Evolutionary conservation across 441 rosid species (phyloP).

Genomic region (Capsella rubella): DNA sequence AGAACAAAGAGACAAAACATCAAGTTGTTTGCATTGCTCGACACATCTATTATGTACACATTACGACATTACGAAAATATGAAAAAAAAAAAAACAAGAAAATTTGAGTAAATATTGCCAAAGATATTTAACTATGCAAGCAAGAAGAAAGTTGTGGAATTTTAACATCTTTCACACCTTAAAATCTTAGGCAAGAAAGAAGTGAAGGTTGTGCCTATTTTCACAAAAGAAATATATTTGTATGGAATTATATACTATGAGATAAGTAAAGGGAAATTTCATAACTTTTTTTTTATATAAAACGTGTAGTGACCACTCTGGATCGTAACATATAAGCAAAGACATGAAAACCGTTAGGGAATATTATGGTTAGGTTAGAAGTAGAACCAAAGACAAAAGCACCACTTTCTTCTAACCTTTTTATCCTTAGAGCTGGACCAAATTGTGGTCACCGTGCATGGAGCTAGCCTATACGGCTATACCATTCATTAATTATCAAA

Average conservation of each 20-base stretch:
- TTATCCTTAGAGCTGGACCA: slow-evolving; percentile 32
- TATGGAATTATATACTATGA: not conserved
- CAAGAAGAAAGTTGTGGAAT: no score
- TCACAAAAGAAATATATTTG: not conserved
- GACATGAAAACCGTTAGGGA: slow-evolving; percentile 33
- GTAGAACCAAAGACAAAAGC: slow-evolving; percentile 46
- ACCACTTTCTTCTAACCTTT: slow-evolving; percentile 32
- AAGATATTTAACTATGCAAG: no score
- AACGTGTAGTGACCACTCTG: slow-evolving; percentile 25
- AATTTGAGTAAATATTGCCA: no score
- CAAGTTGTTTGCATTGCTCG: slow-evolving; percentile 39
- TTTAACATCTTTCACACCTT: not conserved
- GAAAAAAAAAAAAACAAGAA: no score
- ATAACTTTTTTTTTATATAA: not conserved
- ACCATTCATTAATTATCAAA: slow-evolving; percentile 14
- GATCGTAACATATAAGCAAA: slow-evolving; percentile 43
- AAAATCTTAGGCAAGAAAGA: not conserved
- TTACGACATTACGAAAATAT: not conserved
- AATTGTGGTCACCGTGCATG: slow-evolving; percentile 21
- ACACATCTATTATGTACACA: not conserved
- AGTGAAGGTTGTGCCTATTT: not conserved
- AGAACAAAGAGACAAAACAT: slow-evolving; percentile 43
- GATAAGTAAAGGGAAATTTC: not conserved
- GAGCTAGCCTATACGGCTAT: slow-evolving; percentile 12
- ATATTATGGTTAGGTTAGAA: slow-evolving; percentile 9